These are phyloP conservation scores for Gastrolobium bilobum DNA, from an alignment of 306 rosid species.

Conservation along the genomic window DNA sequence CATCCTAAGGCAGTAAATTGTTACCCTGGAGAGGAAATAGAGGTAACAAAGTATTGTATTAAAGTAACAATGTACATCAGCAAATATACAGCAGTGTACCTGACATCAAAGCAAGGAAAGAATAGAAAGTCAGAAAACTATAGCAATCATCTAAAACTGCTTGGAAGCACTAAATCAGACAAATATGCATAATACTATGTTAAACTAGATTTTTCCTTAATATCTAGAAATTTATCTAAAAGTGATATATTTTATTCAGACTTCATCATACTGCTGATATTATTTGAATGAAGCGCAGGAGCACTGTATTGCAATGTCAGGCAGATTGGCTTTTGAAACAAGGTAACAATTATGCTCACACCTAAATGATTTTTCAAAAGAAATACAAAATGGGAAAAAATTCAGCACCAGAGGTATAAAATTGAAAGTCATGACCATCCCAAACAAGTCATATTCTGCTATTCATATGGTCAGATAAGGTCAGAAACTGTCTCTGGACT, in stretches of 20 bases:
- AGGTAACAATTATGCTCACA: background rate
- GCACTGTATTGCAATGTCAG: background rate
- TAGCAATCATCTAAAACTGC: slow-evolving; percentile 26
- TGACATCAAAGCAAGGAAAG: slow-evolving; percentile 52
- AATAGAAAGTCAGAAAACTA: slow-evolving; percentile 34
- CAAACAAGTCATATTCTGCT: background rate
- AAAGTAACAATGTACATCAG: slow-evolving; percentile 73
- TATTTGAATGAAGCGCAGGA: background rate
- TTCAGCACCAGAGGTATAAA: background rate
- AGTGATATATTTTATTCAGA: slow-evolving; percentile 12
- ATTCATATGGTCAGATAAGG: background rate
- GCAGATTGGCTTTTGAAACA: background rate
- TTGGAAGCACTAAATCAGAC: slow-evolving; percentile 10
- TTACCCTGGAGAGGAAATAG: slow-evolving; percentile 95
- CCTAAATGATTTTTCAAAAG: background rate
- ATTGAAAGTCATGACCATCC: background rate
- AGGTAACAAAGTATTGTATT: slow-evolving; percentile 79
- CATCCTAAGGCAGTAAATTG: slow-evolving; percentile 39
- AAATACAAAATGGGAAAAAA: background rate
- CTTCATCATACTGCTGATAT: slow-evolving; percentile 24
- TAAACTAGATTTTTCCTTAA: slow-evolving; percentile 9
- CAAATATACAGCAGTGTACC: slow-evolving; percentile 79
- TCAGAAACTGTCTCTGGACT: background rate
- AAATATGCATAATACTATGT: background rate
- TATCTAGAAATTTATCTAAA: background rate